Conservation (phyloP, 352 stramenopile genomes). For the Phytopythium sindhum region DNA sequence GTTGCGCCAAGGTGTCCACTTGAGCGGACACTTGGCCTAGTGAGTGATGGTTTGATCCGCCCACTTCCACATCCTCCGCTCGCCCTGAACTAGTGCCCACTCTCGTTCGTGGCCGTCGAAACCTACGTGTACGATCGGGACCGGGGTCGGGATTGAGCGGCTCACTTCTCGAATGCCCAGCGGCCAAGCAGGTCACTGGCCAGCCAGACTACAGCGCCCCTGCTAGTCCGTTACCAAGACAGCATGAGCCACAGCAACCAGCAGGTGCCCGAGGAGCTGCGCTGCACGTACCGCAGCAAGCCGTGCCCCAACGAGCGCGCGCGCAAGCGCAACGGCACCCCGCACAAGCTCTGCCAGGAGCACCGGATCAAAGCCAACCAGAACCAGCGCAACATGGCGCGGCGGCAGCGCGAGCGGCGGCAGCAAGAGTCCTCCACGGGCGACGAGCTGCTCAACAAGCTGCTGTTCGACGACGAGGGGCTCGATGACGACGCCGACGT, state of each 20-base stretch:
- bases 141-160: background rate
- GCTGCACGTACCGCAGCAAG: conserved; percentile 51
- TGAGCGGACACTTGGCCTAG: background rate
- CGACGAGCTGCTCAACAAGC: conserved; percentile 8
- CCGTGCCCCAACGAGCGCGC: conserved; percentile 42
- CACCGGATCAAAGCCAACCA: conserved; percentile 56
- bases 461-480: conserved; percentile 22
- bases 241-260: conserved; percentile 4
- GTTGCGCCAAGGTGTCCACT: background rate
- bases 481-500: conserved; percentile 27
- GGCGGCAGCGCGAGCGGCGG: conserved; percentile 21
- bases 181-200: conserved; percentile 3
- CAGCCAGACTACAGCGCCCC: background rate
- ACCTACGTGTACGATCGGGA: background rate
- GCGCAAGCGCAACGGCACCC: conserved; percentile 40
- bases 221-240: background rate
- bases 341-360: conserved; percentile 48
- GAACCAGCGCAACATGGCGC: conserved; percentile 45
- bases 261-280: conserved; percentile 11
- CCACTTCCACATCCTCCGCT: conserved; percentile 2
- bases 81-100: background rate
- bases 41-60: background rate
- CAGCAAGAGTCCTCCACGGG: conserved; percentile 1
- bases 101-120: background rate
- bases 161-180: conserved; percentile 6